Base-by-base conservation (phyloP, 2,329 filamentous ascomycete species). In the Diplocarpon mali region DNA sequence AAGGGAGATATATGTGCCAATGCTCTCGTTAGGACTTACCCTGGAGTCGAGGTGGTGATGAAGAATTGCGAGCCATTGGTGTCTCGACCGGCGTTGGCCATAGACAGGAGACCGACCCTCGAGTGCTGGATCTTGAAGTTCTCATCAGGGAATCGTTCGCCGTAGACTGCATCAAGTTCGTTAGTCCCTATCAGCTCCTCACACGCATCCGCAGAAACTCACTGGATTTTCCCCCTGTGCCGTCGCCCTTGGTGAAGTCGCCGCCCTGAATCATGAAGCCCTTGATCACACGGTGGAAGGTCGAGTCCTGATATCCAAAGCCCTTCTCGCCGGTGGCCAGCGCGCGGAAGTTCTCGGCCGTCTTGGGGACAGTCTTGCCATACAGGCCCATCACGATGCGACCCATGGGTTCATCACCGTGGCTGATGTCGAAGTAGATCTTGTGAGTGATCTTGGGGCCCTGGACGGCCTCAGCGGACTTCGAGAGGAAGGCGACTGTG, bases 381-480 rank as follows among this genome's bases (percentile, higher is more conserved):
- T 92, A 93, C 40, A 93, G 79, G 57, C 86, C 86, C 30, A 92
- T 77, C 55, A 86, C 80, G 56, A 93, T 73, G 51, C 83, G 78
- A 50, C 86, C 86, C 35, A 90, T 62, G 38, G 73, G 64, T 67
- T 87, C 72, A 53, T 85, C 85, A 60, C 82, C 86, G 60, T 87
- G 80, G 59, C 73, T 68, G 55, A 93, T 80, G 66, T 92, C 85
- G 65, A 93, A 90, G 74, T 78, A 92, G 67, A 92, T 87, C 79
- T 94, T 95, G 74, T 85, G 74, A 60, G 89, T 95, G 71, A 95
- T 90, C 79, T 92, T 93, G 52, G 87, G 90, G 38, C 92, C 90
- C 71, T 90, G 87, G 55, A 72, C 72, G 44, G 85, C 84, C 57
- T 84, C 78, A 48, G 76, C 79, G 29, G 78, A 75, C 67, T 87